Evolutionary conservation across 2,329 filamentous ascomycete genomes (phyloP), one percentile per base, ranked within the genome.

Genomic region (Alternaria atra): DNA sequence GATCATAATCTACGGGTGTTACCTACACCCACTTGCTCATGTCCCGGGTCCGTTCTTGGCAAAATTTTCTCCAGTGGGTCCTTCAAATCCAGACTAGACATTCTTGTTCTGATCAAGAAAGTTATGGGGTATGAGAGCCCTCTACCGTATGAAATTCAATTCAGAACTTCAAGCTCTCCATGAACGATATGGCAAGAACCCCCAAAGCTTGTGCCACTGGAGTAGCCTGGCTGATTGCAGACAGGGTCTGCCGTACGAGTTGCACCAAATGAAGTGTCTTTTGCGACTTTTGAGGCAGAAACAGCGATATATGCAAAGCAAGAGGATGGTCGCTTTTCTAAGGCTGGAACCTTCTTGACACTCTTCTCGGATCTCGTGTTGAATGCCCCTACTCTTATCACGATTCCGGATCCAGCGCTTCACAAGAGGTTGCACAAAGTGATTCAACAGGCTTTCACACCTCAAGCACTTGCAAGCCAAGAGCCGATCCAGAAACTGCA

Each of bases 351-450:
- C 6, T 51, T 51, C 47, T 51, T 51, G 47, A 51, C 47, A 37
- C 47, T 51, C 37, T 51, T 51, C 23, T 51, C 47, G 20, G 47
- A 51, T 6, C 47, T 51, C 20, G 47, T 51, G 20, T 27, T 51
- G 47, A 51, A 51, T 25, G 47, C 47, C 17, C 47, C 47, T n/a
- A 51, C 47, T 37, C 47, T 51, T n/a, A 51, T 51, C 32, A 51
- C 47, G 8, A 51, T 51, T 9, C 37, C 37, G n/a, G 37, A 39
- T 39, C 37, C 37, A 39, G 37, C 37, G n/a, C 37, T 39, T 12
- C 47, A 52, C 27, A 52, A 40, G 25, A 52, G 50, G 27, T 30
- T 52, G 5, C 50, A 52, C n/a, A 52, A 42, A 52, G 50, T 52
- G 3, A 52, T 52, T 23, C 50, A 52, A 30, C 50, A 42, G 34